These are phyloP conservation scores for Rubroboletus pulcherrimus DNA, from an alignment of 768 basidiomycete genomes.

Conservation along the genomic window DNA sequence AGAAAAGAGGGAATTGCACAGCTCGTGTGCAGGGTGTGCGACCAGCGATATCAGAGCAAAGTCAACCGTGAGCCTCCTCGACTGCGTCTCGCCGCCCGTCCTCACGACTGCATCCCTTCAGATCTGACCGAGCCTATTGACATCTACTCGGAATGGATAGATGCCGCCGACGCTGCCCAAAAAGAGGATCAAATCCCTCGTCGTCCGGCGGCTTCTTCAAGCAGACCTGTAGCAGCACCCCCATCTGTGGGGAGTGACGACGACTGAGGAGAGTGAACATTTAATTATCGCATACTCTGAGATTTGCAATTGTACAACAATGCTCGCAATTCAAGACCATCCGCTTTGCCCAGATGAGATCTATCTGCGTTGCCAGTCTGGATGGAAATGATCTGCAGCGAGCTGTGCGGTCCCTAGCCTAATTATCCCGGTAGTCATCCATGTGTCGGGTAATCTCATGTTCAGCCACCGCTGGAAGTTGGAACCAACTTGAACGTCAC, in stretches of 20 bases:
- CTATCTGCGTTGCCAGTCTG: constrained; percentile 2
- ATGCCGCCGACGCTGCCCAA: constrained; percentile 81
- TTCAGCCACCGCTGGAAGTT: constrained; percentile 31
- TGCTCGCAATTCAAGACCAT: constrained; percentile 4
- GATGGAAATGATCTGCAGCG: constrained; percentile 8
- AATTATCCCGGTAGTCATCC: not conserved
- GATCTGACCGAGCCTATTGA: constrained; percentile 86
- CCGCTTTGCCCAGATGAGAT: not conserved
- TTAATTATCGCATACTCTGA: constrained; percentile 1
- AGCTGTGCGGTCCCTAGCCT: not conserved
- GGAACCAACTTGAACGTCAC: constrained; percentile 1
- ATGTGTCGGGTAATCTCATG: constrained; percentile 3
- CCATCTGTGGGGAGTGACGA: constrained; percentile 45
- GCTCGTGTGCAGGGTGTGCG: constrained; percentile 79
- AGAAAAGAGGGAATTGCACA: constrained; percentile 81
- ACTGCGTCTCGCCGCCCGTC: not conserved
- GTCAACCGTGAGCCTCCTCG: constrained; percentile 63
- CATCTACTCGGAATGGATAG: constrained; percentile 91
- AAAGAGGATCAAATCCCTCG: constrained; percentile 52
- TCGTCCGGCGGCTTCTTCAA: constrained; percentile 52
- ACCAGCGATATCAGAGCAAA: constrained; percentile 85
- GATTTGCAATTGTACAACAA: constrained; percentile 22
- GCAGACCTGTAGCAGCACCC: constrained; percentile 34
- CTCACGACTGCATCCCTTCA: constrained; percentile 32
- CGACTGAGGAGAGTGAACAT: constrained; percentile 25